Conservation (phyloP, 2,329 filamentous ascomycete species). For the Pyrenophora graminea region DNA sequence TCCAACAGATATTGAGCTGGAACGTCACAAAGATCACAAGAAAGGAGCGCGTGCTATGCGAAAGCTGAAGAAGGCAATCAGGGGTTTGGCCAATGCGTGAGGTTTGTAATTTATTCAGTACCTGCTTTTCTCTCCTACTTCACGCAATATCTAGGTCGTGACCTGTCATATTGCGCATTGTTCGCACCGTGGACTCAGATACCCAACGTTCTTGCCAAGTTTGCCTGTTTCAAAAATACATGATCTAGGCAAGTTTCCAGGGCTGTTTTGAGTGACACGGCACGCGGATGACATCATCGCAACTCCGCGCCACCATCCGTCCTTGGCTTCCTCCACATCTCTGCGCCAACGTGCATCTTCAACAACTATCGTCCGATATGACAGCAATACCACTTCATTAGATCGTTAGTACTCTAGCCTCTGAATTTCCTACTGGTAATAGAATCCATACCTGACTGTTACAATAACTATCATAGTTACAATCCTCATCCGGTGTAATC, state of each 20-base stretch:
- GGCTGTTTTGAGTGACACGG: conserved; percentile 10
- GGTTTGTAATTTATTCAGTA: not conserved
- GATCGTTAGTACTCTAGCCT: too few relatives aligned
- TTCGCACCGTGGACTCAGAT: conserved; percentile 7
- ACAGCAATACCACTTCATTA: not conserved
- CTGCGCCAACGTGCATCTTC: conserved; percentile 5
- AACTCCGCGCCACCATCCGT: conserved; percentile 24
- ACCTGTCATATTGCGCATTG: conserved; percentile 4
- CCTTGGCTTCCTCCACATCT: conserved; percentile 4
- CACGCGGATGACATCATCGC: conserved; percentile 4
- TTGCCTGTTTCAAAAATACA: conserved; percentile 1
- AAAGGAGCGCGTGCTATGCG: conserved; percentile 17
- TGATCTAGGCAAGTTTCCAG: conserved; percentile 6
- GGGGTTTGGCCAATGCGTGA: conserved; percentile 18
- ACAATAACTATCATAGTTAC: too few relatives aligned
- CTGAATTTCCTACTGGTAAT: too few relatives aligned
- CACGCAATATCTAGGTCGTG: conserved; percentile 1
- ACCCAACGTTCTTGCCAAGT: conserved; percentile 6
- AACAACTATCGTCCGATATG: not conserved
- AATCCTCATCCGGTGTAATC: too few relatives aligned
- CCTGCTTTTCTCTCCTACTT: conserved; percentile 1
- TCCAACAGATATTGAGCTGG: conserved; percentile 31
- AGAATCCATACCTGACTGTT: too few relatives aligned
- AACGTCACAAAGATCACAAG: conserved; percentile 20
- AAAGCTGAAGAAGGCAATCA: conserved; percentile 21